Evolutionary conservation across 495 filamentous ascomycete species (phyloP).

Genomic region (Penicillium soppii): DNA sequence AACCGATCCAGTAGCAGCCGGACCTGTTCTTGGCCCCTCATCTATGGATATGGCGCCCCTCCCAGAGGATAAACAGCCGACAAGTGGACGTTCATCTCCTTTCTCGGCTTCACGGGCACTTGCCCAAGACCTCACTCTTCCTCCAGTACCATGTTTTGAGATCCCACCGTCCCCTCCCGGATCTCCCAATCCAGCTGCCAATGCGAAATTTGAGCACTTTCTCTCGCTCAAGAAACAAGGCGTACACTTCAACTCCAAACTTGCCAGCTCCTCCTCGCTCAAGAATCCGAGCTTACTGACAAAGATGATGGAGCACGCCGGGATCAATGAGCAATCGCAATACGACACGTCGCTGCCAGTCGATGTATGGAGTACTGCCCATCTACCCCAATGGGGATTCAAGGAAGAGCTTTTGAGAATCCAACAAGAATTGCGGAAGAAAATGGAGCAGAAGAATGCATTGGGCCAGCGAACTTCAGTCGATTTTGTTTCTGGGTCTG

Average conservation of each 20-base stretch:
- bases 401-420: constrained; percentile 66
- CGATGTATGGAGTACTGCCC: constrained; percentile 65
- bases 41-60: constrained; percentile 25
- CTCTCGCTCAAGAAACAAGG: constrained; percentile 80
- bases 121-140: constrained; percentile 80
- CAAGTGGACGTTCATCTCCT: constrained; percentile 58
- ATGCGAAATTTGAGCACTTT: constrained; percentile 79
- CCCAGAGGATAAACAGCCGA: constrained; percentile 15
- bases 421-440: constrained; percentile 61
- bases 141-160: constrained; percentile 71
- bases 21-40: constrained; percentile 47
- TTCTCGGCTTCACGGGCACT: constrained; percentile 65
- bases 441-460: constrained; percentile 55
- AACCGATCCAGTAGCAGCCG: constrained; percentile 22
- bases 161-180: constrained; percentile 86
- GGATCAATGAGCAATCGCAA: constrained; percentile 64
- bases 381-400: constrained; percentile 70
- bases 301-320: constrained; percentile 80
- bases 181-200: constrained; percentile 62
- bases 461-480: constrained; percentile 59
- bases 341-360: constrained; percentile 70
- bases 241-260: constrained; percentile 85
- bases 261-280: constrained; percentile 67
- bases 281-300: constrained; percentile 78
- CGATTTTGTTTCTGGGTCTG: constrained; percentile 68